Base-by-base conservation (phyloP, 179 eudicot genomes). In the Drosera spatulata region DNA sequence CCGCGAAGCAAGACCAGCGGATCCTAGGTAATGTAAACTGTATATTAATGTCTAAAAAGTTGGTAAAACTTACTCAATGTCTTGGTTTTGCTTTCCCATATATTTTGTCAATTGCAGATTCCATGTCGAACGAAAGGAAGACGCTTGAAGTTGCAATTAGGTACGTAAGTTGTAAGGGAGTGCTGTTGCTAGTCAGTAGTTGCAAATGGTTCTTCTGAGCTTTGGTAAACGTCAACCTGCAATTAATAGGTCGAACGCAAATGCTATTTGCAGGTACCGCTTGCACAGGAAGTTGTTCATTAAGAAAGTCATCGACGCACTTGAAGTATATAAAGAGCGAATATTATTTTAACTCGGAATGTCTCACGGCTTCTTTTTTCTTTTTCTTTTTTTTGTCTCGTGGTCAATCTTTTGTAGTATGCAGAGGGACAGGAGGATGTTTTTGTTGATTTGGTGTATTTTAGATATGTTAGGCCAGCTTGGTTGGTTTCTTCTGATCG, bases 101-200 rank as follows among this genome's bases (percentile, higher is more conserved):
- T 53, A 59, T 66, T 47, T 33, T 56, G 42, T 13, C 54, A 40
- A 41, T 55, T 42, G 63, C 84, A 93, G 99, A 77, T 41, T 80
- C 86, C 7, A 72, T 72, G 65, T 79, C 83, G 37, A 81, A 90
- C 61, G 75, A 79, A 45, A 79, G 87, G 53, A 82, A 85, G 78
- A 94, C 95, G 15, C 77, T 75, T 10, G 94, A 86, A 81, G 88
- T 85, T 66, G 94, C 88, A 58, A 77, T 94, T 75, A 94, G 87
- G 96, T 94, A 86, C 46, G 85, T 73, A 46, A 46, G 10, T 7
- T 46, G 50, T 4, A 7, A 10, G 0, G 11, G 11, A 6, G 9
- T 46, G 6, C 11, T 11, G 11, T 46, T 2, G 11, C 2, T 11
- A 46, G 11, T 7, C 8, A 46, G 11, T 46, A 46, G 11, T 46